A percentile compares a stretch with the other conserved stretches of the same genome.
Conservation (phyloP, 202 grass and related monocot genomes). For the Panicum hallii region DNA sequence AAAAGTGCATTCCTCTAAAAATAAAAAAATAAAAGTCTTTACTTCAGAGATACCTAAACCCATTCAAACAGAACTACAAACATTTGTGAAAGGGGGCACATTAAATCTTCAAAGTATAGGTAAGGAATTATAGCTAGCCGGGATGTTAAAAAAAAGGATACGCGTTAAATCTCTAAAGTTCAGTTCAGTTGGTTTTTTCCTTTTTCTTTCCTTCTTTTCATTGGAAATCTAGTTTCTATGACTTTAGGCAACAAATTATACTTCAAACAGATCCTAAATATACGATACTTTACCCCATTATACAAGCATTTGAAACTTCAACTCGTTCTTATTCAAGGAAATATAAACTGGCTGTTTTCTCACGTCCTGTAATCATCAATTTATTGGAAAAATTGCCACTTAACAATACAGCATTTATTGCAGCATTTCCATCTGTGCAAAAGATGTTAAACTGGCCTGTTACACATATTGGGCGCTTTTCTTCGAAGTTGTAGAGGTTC, state of each 20-base stretch:
- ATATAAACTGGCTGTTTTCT: background rate
- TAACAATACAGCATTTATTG: too few species aligned
- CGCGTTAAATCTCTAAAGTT: background rate
- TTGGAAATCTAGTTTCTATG: background rate
- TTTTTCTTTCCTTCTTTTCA: background rate
- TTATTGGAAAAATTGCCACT: too few species aligned
- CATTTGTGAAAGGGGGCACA: background rate
- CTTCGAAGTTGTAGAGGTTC: background rate
- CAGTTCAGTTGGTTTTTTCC: background rate
- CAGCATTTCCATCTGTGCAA: background rate
- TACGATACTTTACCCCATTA: background rate
- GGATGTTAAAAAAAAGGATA: background rate
- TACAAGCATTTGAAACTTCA: background rate
- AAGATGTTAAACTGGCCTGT: background rate
- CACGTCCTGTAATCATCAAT: too few species aligned
- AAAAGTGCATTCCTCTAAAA: conserved; percentile 7
- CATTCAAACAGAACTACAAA: background rate
- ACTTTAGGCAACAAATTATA: background rate
- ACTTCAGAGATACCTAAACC: background rate
- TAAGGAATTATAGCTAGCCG: background rate
- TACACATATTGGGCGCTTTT: background rate
- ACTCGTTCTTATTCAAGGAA: background rate
- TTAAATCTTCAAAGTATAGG: background rate
- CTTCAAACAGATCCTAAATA: background rate
- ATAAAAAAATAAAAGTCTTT: background rate